Percentiles rank a stretch among this genome's conserved stretches.
These are phyloP conservation scores for Aspergillus ochraceus DNA, from an alignment of 2,329 filamentous ascomycete genomes.

Conservation along the genomic window DNA sequence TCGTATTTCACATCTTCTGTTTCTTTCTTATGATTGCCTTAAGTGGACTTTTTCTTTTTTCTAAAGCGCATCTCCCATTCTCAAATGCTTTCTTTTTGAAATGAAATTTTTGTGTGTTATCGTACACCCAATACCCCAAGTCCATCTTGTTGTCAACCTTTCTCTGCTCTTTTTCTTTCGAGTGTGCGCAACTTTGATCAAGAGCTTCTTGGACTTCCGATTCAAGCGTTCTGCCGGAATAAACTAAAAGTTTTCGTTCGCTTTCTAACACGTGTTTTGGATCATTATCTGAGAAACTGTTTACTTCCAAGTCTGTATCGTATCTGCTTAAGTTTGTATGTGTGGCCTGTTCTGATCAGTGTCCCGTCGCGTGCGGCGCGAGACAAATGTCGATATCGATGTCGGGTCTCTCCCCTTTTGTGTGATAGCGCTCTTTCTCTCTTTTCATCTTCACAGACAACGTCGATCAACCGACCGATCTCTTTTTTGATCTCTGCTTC, in stretches of 20 bases:
- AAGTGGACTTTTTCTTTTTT: slow-evolving; percentile 33
- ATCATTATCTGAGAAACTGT: slow-evolving; percentile 20
- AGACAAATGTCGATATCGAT: not conserved
- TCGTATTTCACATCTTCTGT: slow-evolving; percentile 14
- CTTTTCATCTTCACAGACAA: slow-evolving; percentile 6
- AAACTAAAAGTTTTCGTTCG: slow-evolving; percentile 37
- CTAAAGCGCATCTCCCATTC: slow-evolving; percentile 36
- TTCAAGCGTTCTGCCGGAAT: slow-evolving; percentile 31
- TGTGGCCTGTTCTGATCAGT: slow-evolving; percentile 13
- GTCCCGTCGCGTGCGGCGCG: slow-evolving; percentile 14
- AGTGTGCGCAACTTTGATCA: slow-evolving; percentile 31
- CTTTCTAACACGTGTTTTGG: slow-evolving; percentile 20
- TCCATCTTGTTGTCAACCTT: slow-evolving; percentile 38
- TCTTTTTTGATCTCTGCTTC: not conserved
- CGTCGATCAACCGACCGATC: not conserved
- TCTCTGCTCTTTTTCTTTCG: slow-evolving; percentile 26
- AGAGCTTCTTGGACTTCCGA: slow-evolving; percentile 34
- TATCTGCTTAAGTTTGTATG: slow-evolving; percentile 24
- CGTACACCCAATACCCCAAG: slow-evolving; percentile 46
- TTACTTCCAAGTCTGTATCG: slow-evolving; percentile 22
- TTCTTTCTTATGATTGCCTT: slow-evolving; percentile 29
- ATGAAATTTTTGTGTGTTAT: slow-evolving; percentile 43
- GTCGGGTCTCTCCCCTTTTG: not conserved
- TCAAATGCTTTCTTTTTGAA: slow-evolving; percentile 40
- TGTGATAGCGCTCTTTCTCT: slow-evolving; percentile 25